Base-by-base conservation (phyloP, 345 rosid species). In the Triadica sebifera region DNA sequence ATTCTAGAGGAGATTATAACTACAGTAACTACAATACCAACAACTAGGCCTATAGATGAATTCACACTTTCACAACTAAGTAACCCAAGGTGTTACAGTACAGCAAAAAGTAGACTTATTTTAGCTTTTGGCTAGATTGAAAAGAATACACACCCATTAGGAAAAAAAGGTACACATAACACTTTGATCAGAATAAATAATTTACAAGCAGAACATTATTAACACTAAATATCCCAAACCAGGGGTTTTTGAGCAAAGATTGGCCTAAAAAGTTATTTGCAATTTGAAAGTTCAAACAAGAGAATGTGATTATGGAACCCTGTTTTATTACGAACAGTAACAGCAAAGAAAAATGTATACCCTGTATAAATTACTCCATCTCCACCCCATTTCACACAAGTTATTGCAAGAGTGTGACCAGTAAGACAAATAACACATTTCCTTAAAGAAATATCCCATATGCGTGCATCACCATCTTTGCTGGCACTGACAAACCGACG, bases 321-420 rank as follows among this genome's bases (percentile, higher is more conserved):
- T 45, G 19, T 47, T 57, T 53, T 39, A 72, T 25, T 15, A n/a
- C 12, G 34, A 16, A 20, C 22, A 74, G 34, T 51, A 61, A 22
- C 51, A 25, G 16, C 53, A 63, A 37, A 61, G 13, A 59, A 17
- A 34, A 53, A 51, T 4, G 39, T 72, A 62, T 88, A 93, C 98
- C 99, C 96, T 52, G 97, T 95, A 79, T 93, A 93, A 34, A 95
- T 91, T 68, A 88, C 77, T 58, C 97, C 97, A 39, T 93, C 99
- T 70, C 99, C 99, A 5, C 97, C 96, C 99, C 99, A 95, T 79
- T 93, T 95, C 53, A 95, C 99, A 74, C 98, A 93, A 79, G 99
- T 95, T 74, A 95, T 88, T 67, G 98, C 97, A 84, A 90, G 93
- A 7, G 92, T 90, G 74, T 95, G 99, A 12, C 97, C 98, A 53